These are phyloP conservation scores for Saturnispora saitoi DNA, from an alignment of 805 yeast genomes.

Conservation along the genomic window DNA sequence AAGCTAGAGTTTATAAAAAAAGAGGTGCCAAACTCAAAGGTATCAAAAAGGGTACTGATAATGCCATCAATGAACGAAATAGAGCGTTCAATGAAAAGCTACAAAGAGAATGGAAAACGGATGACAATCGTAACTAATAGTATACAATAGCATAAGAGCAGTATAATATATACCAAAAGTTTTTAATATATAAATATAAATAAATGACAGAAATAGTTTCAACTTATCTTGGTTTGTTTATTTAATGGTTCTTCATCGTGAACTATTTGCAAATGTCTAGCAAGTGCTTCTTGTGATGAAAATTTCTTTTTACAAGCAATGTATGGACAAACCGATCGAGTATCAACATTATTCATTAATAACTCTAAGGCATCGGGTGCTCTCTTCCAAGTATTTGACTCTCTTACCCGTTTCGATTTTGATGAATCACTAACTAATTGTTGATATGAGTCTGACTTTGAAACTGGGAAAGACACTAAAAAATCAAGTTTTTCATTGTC, in stretches of 20 bases:
- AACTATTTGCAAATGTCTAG: constrained; percentile 33
- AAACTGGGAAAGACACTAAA: neutral
- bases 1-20: constrained; percentile 31
- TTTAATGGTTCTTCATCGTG: neutral
- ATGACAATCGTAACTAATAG: neutral
- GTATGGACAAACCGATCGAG: constrained; percentile 38
- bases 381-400: constrained; percentile 1
- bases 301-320: constrained; percentile 46
- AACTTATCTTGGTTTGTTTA: constrained; percentile 3
- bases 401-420: neutral
- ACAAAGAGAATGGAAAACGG: constrained; percentile 31
- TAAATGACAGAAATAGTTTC: neutral
- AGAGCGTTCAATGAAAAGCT: constrained; percentile 65
- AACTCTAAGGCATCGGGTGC: constrained; percentile 22
- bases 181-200: neutral
- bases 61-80: constrained; percentile 61
- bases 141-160: neutral
- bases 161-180: neutral
- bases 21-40: constrained; percentile 22
- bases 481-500: neutral
- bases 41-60: constrained; percentile 29
- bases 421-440: neutral
- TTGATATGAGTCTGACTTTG: neutral
- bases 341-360: constrained; percentile 30
- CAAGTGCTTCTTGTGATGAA: constrained; percentile 38